Evolutionary conservation across 2,329 filamentous ascomycete genomes (phyloP).

Genomic region (Colletotrichum orbiculare): DNA sequence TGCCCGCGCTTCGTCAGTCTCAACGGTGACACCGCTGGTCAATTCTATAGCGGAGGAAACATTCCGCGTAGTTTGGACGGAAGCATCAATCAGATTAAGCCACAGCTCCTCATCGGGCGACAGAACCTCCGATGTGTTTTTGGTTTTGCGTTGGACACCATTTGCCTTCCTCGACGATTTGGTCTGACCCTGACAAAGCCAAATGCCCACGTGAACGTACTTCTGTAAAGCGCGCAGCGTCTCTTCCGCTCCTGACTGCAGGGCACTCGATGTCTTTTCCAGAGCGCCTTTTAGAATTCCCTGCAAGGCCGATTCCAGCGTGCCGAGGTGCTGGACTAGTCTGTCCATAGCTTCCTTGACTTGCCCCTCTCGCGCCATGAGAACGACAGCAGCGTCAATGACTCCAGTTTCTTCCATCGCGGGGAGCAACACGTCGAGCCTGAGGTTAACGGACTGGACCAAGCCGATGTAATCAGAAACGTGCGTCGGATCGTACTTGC

Average conservation of each 20-base stretch:
- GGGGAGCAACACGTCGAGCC: constrained; percentile 78
- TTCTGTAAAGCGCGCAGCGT: constrained; percentile 84
- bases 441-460: constrained; percentile 81
- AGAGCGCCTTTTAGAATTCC: constrained; percentile 75
- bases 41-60: constrained; percentile 66
- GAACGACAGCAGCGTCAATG: constrained; percentile 90
- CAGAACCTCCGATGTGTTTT: constrained; percentile 56
- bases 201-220: constrained; percentile 92
- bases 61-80: constrained; percentile 72
- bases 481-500: constrained; percentile 81
- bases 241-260: constrained; percentile 76
- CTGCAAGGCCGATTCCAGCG: constrained; percentile 80
- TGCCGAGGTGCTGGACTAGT: constrained; percentile 82
- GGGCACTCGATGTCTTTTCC: constrained; percentile 60
- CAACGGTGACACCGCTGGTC: constrained; percentile 33
- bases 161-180: constrained; percentile 64
- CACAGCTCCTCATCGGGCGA: constrained; percentile 67
- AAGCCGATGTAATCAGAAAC: constrained; percentile 87
- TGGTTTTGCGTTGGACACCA: constrained; percentile 61
- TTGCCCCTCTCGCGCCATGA: constrained; percentile 90
- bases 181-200: constrained; percentile 90
- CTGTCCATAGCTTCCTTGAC: constrained; percentile 85
- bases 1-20: constrained; percentile 40
- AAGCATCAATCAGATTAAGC: constrained; percentile 70
- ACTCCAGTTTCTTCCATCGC: constrained; percentile 90